phyloP scores from a whole-genome alignment of 2,329 filamentous ascomycete species.

The Zymoseptoria tritici region DNA sequence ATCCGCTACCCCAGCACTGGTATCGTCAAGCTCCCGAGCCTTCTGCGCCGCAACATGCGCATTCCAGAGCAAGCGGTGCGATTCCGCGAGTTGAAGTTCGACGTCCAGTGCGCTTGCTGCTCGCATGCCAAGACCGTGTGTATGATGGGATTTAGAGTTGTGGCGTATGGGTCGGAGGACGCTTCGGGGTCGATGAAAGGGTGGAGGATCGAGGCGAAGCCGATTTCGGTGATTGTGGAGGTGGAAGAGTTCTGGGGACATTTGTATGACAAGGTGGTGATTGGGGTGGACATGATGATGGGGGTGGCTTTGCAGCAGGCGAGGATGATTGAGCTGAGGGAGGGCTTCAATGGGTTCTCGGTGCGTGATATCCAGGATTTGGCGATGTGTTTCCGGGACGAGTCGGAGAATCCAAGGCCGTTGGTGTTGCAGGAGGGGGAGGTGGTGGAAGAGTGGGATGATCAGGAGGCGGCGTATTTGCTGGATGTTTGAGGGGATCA shows the following conservation, averaged over 20 bases:
- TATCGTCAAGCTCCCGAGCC: not conserved
- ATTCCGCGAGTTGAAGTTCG: constrained; percentile 2
- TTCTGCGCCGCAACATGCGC: not conserved
- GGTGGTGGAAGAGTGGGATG: not conserved
- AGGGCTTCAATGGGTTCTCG: constrained; percentile 3
- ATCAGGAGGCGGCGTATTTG: not conserved
- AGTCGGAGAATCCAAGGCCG: not conserved
- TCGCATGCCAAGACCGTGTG: not conserved
- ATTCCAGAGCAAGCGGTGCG: not conserved
- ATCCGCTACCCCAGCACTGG: constrained; percentile 1
- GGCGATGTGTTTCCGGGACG: constrained; percentile 1
- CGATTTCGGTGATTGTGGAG: not conserved
- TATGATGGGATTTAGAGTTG: not conserved
- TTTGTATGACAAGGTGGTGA: not conserved
- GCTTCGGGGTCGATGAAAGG: not conserved
- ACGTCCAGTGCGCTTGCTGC: constrained; percentile 5
- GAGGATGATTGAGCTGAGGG: not conserved
- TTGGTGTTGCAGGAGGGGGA: not conserved
- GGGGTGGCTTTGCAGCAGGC: not conserved
- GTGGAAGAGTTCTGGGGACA: not conserved
- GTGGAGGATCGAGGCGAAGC: not conserved
- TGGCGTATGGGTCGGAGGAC: not conserved
- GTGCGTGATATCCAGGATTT: constrained; percentile 1
- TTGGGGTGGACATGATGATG: constrained; percentile 3
- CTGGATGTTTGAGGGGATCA: not conserved